Base-by-base conservation (phyloP, 2,329 filamentous ascomycete species). In the Colletotrichum endophyticum region DNA sequence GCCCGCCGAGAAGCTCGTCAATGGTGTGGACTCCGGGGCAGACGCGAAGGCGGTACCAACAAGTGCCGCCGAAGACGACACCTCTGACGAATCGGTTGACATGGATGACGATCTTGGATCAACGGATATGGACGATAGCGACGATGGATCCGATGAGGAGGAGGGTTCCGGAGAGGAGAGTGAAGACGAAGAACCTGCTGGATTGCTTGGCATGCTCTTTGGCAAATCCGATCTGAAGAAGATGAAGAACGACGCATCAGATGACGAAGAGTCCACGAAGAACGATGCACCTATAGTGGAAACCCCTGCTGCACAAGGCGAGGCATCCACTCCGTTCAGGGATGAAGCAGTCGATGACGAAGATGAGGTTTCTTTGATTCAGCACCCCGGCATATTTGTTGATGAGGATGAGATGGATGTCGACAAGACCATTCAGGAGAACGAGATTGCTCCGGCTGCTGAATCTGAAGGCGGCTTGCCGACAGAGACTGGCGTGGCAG, bases 81-180 rank as follows among this genome's bases (percentile, higher is more conserved):
- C 89, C 6, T 91, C 89, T 59, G 92, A 94, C 78, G 92, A 94
- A 81, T 93, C 92, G 3, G 86, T 93, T 27, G 91, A 93, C 79
- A 94, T 94, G 92, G 92, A 94, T 78, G 92, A 93, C 75, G 92
- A 93, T 73, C 84, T 92, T 79, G 91, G 90, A 4, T 92, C 91
- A 5, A 91, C 89, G 32, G 91, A 93, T 61, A 86, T 87, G 81
- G 86, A 88, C 22, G 88, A 86, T 62, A 78, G 73, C 67, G 86
- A 85, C 6, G 88, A 87, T 19, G 86, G 86, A 5, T 87, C 88
- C 12, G 88, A 88, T 8, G 86, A 84, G 6, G 88, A 84, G 28
- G 84, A 84, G 30, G 59, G 16, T 15, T 63, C 30, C 30, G 59
- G 34, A 34, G 59, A 63, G 30, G 85, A 86, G 56, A 84, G 4